Conservation (phyloP, 208 protist species). For the Vickermania ingenoplastis region DNA sequence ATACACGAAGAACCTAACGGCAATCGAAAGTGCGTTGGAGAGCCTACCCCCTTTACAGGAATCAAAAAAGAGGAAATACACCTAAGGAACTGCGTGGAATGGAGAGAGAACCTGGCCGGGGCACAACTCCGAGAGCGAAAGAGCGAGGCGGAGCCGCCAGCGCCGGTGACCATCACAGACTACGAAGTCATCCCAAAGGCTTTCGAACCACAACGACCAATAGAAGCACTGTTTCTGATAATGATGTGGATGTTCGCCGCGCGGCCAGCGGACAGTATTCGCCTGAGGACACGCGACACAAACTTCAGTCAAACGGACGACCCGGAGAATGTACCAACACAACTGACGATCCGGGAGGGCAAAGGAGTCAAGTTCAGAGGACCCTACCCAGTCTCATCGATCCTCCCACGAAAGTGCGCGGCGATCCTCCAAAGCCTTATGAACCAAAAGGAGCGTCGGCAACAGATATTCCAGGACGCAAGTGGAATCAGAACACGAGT, state of each 20-base stretch:
- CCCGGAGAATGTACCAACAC: not conserved
- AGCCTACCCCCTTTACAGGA: slow-evolving; percentile 1
- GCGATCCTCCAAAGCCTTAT: not conserved
- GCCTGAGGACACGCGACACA: not conserved
- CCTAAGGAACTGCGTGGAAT: not conserved
- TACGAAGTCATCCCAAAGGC: not conserved
- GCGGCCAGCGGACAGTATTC: not conserved
- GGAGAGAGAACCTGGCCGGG: not conserved
- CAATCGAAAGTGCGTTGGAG: not conserved
- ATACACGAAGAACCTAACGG: not conserved
- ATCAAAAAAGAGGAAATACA: not conserved
- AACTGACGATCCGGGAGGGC: not conserved
- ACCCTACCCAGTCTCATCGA: not conserved
- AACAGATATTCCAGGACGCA: not conserved
- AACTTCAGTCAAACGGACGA: not conserved
- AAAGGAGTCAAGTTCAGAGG: not conserved
- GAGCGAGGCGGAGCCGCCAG: not conserved
- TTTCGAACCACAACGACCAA: not conserved
- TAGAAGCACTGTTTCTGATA: not conserved
- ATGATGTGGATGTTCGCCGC: too few species aligned
- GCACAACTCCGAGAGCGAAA: not conserved
- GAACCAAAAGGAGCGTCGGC: not conserved
- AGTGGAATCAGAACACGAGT: not conserved
- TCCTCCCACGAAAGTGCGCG: not conserved
- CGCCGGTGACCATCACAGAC: not conserved